Evolutionary conservation across 208 protist genomes (phyloP), one percentile per base, ranked within the genome.

Genomic region (Wallacemonas collosoma): DNA sequence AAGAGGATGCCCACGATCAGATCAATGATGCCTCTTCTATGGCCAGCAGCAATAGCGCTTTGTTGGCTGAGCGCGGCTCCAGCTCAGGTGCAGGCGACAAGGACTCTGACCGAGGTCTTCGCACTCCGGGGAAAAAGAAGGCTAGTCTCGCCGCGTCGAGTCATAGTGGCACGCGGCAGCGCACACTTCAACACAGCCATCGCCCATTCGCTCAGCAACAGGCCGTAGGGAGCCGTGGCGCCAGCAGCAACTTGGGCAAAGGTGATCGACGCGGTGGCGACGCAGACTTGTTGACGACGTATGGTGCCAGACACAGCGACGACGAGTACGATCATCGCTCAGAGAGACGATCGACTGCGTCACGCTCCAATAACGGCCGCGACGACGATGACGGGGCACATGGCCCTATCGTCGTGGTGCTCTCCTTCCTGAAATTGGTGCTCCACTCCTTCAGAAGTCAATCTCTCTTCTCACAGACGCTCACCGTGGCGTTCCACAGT

Each of bases 401-500:
- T 65, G 41, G 38, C 26, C 26, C 60, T 44, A 38, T 65, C 40
- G 60, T 65, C 11, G 17, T 6, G 15, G 43, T 26, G 26, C 26
- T 26, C 26, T 26, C 60, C 0, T 65, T 65, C 36, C n/a, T 48
- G 14, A 51, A 44, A n/a, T 11, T 35, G 3, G 60, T 65, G 11
- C 9, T 36, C 14, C 40, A 65, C 60, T 65, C 60, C 12, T 65
- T 65, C n/a, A 9, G 6, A 3, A 35, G 12, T 8, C 60, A 65
- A 35, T 65, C 60, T 9, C 60, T 65, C 60, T 48, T 65, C 60
- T 51, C 60, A 17, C 60, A 35, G 3, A 41, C 12, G 35, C 67
- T 84, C 12, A 67, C 76, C 14, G 41, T 75, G 1, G 35, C 60
- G 15, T 88, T 76, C 51, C 83, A 88, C 57, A 14, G 77, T 7